phyloP scores from a whole-genome alignment of 176 grass and related monocot genomes.

The Stipa capillata region DNA sequence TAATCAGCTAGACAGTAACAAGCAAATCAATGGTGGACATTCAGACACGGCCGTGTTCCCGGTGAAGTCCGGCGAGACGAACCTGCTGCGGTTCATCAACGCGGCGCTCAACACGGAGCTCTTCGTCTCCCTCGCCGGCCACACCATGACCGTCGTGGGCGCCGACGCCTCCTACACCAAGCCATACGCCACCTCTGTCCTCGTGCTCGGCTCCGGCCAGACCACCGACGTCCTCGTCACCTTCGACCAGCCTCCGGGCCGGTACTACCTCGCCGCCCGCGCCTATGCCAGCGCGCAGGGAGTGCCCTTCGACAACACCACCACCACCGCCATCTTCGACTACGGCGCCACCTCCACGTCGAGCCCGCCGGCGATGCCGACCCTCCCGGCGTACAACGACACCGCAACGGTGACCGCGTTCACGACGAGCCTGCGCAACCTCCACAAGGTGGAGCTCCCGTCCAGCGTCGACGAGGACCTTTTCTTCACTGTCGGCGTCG shows the following conservation, averaged over 20 bases:
- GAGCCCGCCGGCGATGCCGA: constrained; percentile 34
- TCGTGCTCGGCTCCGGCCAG: constrained; percentile 77
- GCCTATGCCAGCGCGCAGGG: constrained; percentile 79
- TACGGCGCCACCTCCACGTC: constrained; percentile 30
- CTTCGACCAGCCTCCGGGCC: constrained; percentile 38
- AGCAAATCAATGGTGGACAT: no score
- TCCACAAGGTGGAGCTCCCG: constrained; percentile 30
- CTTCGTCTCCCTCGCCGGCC: constrained; percentile 66
- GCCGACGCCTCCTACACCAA: constrained; percentile 94
- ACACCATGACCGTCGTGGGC: constrained; percentile 81
- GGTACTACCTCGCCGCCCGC: constrained; percentile 75
- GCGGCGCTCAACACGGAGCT: constrained; percentile 83
- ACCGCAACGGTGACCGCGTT: constrained; percentile 54
- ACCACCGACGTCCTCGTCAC: constrained; percentile 90
- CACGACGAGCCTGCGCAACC: constrained; percentile 41
- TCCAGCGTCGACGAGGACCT: constrained; percentile 58
- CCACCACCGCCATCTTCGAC: constrained; percentile 76
- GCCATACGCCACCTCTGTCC: constrained; percentile 44
- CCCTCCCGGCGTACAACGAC: constrained; percentile 80
- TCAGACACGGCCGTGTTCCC: constrained; percentile 52
- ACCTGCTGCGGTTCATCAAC: constrained; percentile 84
- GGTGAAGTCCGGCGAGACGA: constrained; percentile 77
- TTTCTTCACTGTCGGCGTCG: constrained; percentile 85
- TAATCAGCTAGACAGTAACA: no score
- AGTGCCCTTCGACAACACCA: constrained; percentile 93